Conservation (phyloP, 2,329 filamentous ascomycete species). For the Neonectria faginata region DNA sequence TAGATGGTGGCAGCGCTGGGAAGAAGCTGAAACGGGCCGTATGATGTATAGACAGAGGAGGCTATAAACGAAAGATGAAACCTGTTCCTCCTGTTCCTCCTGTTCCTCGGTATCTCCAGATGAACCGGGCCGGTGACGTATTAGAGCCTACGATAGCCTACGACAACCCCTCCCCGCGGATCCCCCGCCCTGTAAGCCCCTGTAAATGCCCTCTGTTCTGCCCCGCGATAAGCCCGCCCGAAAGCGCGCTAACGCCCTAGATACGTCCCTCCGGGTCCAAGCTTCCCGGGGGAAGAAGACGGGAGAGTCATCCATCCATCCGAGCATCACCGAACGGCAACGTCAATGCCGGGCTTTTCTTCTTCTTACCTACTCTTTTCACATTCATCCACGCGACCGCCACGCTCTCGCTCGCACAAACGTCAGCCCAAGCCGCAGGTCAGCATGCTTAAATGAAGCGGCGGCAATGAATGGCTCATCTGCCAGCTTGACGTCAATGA, state of each 20-base stretch:
- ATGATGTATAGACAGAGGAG: not conserved
- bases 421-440: not conserved
- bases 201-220: slow-evolving; percentile 1
- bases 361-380: too few species aligned
- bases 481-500: slow-evolving; percentile 36
- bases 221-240: slow-evolving; percentile 32
- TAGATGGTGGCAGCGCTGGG: slow-evolving; percentile 54
- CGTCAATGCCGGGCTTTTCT: not conserved
- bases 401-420: not conserved
- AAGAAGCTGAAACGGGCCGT: not conserved
- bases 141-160: slow-evolving; percentile 31
- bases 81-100: not conserved
- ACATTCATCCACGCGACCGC: not conserved
- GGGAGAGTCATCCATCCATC: slow-evolving; percentile 18
- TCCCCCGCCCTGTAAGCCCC: slow-evolving; percentile 2
- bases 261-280: slow-evolving; percentile 23
- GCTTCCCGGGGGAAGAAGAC: slow-evolving; percentile 18
- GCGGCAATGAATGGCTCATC: slow-evolving; percentile 41
- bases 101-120: not conserved
- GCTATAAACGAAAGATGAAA: not conserved
- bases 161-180: slow-evolving; percentile 14
- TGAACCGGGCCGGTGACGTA: slow-evolving; percentile 35
- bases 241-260: slow-evolving; percentile 29
- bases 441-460: slow-evolving; percentile 25
- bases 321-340: not conserved